These are phyloP conservation scores for Monosporascus ibericus DNA, from an alignment of 2,329 filamentous ascomycete genomes.

Conservation along the genomic window DNA sequence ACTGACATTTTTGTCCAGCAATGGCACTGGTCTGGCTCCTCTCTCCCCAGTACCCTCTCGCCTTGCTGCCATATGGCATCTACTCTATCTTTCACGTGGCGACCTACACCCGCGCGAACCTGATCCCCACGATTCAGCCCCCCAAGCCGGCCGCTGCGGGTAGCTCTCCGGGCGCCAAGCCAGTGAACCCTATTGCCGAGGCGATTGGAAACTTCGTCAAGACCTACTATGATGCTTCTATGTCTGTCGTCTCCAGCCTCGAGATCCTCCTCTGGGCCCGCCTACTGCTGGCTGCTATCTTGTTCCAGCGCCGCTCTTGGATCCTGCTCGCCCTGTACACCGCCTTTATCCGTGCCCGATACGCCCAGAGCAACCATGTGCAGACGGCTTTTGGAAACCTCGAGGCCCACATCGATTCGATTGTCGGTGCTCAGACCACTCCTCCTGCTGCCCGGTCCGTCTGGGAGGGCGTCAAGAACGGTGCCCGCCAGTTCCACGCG, in stretches of 20 bases:
- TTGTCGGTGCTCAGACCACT: constrained; percentile 79
- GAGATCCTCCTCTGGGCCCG: constrained; percentile 87
- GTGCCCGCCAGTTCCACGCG: constrained; percentile 68
- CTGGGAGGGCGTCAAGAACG: constrained; percentile 75
- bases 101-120: constrained; percentile 89
- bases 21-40: constrained; percentile 96
- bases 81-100: constrained; percentile 99
- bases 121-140: constrained; percentile 81
- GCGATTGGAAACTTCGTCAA: constrained; percentile 91
- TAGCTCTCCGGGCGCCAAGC: constrained; percentile 51
- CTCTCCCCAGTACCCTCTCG: constrained; percentile 80
- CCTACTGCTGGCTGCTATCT: constrained; percentile 69
- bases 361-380: constrained; percentile 87
- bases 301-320: constrained; percentile 90
- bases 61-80: constrained; percentile 87
- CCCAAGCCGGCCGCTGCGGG: constrained; percentile 48
- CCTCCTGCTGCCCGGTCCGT: constrained; percentile 71
- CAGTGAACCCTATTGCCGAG: constrained; percentile 62
- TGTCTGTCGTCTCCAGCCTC: constrained; percentile 84
- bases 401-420: constrained; percentile 69
- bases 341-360: constrained; percentile 84
- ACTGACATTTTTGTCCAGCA: constrained; percentile 32
- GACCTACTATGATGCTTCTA: constrained; percentile 93
- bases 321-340: constrained; percentile 82
- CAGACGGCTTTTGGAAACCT: constrained; percentile 71